These are phyloP conservation scores for Chaetoscypha palmicola DNA, from an alignment of 2,329 filamentous ascomycete genomes.

Conservation along the genomic window DNA sequence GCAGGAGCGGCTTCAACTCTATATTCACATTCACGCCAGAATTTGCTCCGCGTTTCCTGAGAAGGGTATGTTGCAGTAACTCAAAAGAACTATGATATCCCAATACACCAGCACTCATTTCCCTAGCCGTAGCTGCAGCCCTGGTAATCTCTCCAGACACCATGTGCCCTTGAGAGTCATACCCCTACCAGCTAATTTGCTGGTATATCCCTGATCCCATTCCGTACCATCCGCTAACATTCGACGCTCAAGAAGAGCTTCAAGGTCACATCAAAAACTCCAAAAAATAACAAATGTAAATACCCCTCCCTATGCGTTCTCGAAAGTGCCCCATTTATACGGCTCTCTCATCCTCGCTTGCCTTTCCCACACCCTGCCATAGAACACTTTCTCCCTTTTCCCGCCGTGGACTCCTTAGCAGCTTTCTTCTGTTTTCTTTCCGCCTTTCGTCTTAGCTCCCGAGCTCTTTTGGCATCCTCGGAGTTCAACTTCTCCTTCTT, in stretches of 20 bases:
- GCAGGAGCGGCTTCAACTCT: too few relatives aligned
- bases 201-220: neutral
- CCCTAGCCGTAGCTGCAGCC: neutral
- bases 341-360: too few relatives aligned
- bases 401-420: slow-evolving; percentile 5
- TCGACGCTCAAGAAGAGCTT: too few relatives aligned
- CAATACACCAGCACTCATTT: slow-evolving; percentile 9
- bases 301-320: too few relatives aligned
- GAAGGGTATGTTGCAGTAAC: slow-evolving; percentile 11
- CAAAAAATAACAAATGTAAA: too few relatives aligned
- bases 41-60: too few relatives aligned
- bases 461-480: slow-evolving; percentile 8
- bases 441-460: slow-evolving; percentile 11
- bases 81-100: slow-evolving; percentile 8
- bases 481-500: slow-evolving; percentile 4
- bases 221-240: neutral
- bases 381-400: too few relatives aligned
- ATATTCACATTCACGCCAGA: too few relatives aligned
- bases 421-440: slow-evolving; percentile 10
- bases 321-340: too few relatives aligned
- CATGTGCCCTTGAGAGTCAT: too few relatives aligned
- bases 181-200: neutral
- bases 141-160: neutral
- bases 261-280: too few relatives aligned
- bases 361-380: too few relatives aligned